A percentile compares a stretch with the other conserved stretches of the same genome.
Conservation (phyloP, 345 rosid genomes). For the Brassica carinata region DNA sequence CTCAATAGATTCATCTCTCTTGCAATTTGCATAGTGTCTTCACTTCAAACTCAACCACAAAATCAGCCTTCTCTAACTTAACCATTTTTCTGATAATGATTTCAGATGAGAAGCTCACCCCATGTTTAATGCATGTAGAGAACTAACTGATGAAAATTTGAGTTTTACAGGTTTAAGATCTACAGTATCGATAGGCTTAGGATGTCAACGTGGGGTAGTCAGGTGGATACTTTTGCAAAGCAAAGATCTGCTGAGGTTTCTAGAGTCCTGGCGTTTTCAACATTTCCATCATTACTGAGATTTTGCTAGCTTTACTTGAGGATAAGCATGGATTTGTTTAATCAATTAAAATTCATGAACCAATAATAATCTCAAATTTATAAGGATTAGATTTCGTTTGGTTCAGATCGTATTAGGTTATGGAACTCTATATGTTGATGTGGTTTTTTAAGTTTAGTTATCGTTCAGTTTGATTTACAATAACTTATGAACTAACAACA, state of each 20-base stretch:
- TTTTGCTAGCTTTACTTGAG: no score
- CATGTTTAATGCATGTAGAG: not conserved
- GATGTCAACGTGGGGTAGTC: not conserved
- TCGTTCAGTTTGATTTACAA: not conserved
- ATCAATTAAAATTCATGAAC: not conserved
- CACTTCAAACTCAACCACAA: no score
- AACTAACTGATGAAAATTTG: not conserved
- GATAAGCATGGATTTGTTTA: not conserved
- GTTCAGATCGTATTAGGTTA: not conserved
- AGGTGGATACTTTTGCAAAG: not conserved
- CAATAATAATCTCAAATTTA: not conserved
- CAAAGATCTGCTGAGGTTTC: not conserved
- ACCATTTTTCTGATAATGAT: no score
- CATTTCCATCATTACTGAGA: not conserved
- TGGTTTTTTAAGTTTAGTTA: not conserved
- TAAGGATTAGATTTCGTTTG: not conserved
- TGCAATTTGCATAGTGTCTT: no score
- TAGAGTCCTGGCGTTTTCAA: not conserved
- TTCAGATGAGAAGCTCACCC: no score
- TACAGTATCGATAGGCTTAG: not conserved
- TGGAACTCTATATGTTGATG: not conserved
- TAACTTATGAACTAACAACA: not conserved
- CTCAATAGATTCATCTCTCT: no score
- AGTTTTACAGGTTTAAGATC: not conserved
- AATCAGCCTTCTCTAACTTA: no score